These are phyloP conservation scores for Leucosporidium yakuticum DNA, from an alignment of 768 basidiomycete species.

Conservation along the genomic window DNA sequence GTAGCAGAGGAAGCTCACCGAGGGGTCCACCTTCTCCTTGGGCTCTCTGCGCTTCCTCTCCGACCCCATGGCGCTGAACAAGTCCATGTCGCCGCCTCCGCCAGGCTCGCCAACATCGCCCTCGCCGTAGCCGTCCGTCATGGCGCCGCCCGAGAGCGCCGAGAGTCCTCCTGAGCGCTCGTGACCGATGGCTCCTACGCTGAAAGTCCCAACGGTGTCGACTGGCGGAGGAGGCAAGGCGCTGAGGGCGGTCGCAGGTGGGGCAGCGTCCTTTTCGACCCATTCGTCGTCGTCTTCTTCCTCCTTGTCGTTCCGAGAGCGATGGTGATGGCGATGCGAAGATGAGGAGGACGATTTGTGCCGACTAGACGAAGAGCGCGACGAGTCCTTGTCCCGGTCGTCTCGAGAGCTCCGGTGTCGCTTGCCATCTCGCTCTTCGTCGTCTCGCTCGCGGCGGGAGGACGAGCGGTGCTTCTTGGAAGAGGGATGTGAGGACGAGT, in stretches of 20 bases:
- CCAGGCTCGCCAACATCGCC: conserved; percentile 47
- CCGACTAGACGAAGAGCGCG: background rate
- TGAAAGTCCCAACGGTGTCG: conserved; percentile 33
- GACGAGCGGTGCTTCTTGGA: conserved; percentile 2
- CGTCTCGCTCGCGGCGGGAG: background rate
- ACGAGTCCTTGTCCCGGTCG: background rate
- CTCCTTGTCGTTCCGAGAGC: conserved; percentile 55
- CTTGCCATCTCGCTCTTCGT: too few species aligned
- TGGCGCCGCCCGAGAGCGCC: conserved; percentile 14
- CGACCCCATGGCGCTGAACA: conserved; percentile 80
- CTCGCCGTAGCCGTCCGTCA: conserved; percentile 44
- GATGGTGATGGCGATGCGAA: background rate
- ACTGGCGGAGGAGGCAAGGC: conserved; percentile 56
- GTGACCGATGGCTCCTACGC: conserved; percentile 19
- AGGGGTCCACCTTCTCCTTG: conserved; percentile 32
- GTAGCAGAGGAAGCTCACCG: conserved; percentile 3
- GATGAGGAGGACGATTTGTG: background rate
- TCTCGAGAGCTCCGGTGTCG: too few species aligned
- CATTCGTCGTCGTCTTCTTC: conserved; percentile 63
- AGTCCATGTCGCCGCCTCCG: conserved; percentile 60
- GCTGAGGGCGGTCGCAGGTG: conserved; percentile 57
- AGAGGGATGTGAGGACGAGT: too few species aligned
- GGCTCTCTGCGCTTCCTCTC: conserved; percentile 60
- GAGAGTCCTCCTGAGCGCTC: conserved; percentile 6
- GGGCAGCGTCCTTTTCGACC: conserved; percentile 72